Percentiles rank a stretch among this genome's conserved stretches.
phyloP scores from a whole-genome alignment of 106 monocot species.

The Platanthera guangdongensis region DNA sequence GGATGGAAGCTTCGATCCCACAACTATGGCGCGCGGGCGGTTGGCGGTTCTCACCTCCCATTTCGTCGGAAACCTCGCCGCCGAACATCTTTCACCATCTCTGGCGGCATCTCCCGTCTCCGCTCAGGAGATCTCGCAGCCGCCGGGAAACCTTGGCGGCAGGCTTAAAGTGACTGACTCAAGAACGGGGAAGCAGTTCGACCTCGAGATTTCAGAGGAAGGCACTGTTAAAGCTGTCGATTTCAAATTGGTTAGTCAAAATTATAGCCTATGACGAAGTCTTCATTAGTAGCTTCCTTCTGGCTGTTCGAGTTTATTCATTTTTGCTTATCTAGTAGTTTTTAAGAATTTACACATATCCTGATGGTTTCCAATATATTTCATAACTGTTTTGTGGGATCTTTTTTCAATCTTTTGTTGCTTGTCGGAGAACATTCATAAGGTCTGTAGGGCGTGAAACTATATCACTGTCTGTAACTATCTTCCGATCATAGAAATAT shows the following conservation, averaged over 20 bases:
- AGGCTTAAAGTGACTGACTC: constrained; percentile 54
- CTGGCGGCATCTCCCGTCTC: constrained; percentile 53
- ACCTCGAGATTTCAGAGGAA: constrained; percentile 63
- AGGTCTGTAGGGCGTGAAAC: no score
- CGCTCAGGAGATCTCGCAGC: constrained; percentile 9
- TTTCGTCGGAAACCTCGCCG: constrained; percentile 19
- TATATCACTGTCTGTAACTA: no score
- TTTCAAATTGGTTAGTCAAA: constrained; percentile 60
- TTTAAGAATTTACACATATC: background rate
- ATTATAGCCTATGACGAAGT: background rate
- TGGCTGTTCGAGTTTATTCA: background rate
- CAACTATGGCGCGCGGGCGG: constrained; percentile 39
- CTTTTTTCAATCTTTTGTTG: no score
- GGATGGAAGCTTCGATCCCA: constrained; percentile 22
- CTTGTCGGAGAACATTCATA: no score
- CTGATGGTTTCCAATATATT: background rate
- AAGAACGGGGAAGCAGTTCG: constrained; percentile 77
- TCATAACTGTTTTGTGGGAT: no score
- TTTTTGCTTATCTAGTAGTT: background rate
- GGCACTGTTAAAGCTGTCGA: constrained; percentile 81
- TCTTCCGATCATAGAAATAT: no score
- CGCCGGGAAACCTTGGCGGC: constrained; percentile 36
- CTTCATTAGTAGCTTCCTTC: background rate
- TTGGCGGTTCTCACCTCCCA: constrained; percentile 70
- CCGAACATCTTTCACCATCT: background rate